These are phyloP conservation scores for Alternaria sp. DNA, from an alignment of 2,329 filamentous ascomycete genomes.

Conservation along the genomic window DNA sequence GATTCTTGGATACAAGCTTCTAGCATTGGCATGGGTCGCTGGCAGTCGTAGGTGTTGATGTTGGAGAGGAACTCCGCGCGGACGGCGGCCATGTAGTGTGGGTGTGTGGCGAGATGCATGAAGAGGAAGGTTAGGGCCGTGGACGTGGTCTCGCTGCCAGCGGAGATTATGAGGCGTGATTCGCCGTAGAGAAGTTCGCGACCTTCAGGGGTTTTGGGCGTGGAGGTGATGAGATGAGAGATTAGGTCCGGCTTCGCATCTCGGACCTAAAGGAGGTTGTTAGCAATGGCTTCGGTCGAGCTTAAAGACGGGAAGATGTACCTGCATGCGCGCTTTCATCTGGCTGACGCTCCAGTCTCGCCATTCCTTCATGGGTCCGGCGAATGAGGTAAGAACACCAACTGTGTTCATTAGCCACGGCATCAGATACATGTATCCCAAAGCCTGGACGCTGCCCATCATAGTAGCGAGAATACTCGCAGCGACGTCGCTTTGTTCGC, in stretches of 20 bases:
- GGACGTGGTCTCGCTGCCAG: slow-evolving; percentile 55
- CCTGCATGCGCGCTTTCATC: slow-evolving; percentile 30
- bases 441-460: slow-evolving; percentile 25
- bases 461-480: slow-evolving; percentile 41
- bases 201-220: slow-evolving; percentile 17
- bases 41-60: slow-evolving; percentile 11
- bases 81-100: slow-evolving; percentile 20
- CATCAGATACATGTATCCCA: slow-evolving; percentile 34
- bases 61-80: slow-evolving; percentile 26
- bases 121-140: slow-evolving; percentile 61
- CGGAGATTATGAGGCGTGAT: slow-evolving; percentile 40
- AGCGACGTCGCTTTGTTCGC: slow-evolving; percentile 36
- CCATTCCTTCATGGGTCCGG: slow-evolving; percentile 35
- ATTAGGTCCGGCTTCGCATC: slow-evolving; percentile 29
- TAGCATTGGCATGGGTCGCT: slow-evolving; percentile 20
- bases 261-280: slow-evolving; percentile 12
- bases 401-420: slow-evolving; percentile 39
- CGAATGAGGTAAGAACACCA: slow-evolving; percentile 21
- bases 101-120: slow-evolving; percentile 34
- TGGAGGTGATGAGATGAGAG: slow-evolving; percentile 30
- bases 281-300: not conserved
- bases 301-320: not conserved
- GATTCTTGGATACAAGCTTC: slow-evolving; percentile 35
- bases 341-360: slow-evolving; percentile 31
- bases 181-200: slow-evolving; percentile 33